Evolutionary conservation across 805 yeast genomes (phyloP).

Genomic region (Candida golubevii): DNA sequence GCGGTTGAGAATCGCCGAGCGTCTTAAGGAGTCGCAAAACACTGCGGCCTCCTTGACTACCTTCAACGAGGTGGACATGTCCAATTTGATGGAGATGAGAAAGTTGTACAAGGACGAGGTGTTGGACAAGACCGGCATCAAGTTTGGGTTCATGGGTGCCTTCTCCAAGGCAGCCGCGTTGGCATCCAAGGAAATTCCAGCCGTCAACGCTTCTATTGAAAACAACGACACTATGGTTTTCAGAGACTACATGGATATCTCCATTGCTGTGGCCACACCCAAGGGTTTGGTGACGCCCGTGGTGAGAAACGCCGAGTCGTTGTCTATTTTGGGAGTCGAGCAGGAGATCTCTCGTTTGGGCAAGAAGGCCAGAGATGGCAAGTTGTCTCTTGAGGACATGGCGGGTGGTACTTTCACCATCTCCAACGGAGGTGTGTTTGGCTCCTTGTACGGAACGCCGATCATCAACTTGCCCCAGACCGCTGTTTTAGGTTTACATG

Average conservation of each 20-base stretch:
- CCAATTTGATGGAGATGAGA: conserved; percentile 87
- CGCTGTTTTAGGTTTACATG: conserved; percentile 96
- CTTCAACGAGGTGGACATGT: conserved; percentile 97
- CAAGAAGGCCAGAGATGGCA: conserved; percentile 93
- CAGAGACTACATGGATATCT: conserved; percentile 94
- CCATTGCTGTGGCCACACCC: conserved; percentile 98
- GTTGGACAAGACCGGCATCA: conserved; percentile 87
- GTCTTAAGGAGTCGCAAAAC: conserved; percentile 98
- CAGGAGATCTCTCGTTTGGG: conserved; percentile 78
- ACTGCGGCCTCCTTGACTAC: conserved; percentile 98
- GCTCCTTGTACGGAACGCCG: conserved; percentile 96
- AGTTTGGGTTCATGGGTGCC: conserved; percentile 98
- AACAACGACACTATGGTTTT: conserved; percentile 87
- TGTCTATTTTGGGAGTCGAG: conserved; percentile 85
- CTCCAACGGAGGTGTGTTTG: conserved; percentile 98
- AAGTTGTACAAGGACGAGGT: conserved; percentile 95
- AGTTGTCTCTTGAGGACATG: conserved; percentile 96
- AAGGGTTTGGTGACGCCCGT: conserved; percentile 98
- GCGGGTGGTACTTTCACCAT: conserved; percentile 99
- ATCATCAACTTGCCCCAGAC: conserved; percentile 98
- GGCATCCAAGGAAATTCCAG: conserved; percentile 92
- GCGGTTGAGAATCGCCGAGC: conserved; percentile 98
- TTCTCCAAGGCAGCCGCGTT: conserved; percentile 90
- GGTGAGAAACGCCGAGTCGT: conserved; percentile 92
- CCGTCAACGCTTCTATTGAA: conserved; percentile 93